Evolutionary conservation across 2,329 filamentous ascomycete genomes (phyloP), one percentile per base, ranked within the genome.

Genomic region (Pseudocercospora ulei): DNA sequence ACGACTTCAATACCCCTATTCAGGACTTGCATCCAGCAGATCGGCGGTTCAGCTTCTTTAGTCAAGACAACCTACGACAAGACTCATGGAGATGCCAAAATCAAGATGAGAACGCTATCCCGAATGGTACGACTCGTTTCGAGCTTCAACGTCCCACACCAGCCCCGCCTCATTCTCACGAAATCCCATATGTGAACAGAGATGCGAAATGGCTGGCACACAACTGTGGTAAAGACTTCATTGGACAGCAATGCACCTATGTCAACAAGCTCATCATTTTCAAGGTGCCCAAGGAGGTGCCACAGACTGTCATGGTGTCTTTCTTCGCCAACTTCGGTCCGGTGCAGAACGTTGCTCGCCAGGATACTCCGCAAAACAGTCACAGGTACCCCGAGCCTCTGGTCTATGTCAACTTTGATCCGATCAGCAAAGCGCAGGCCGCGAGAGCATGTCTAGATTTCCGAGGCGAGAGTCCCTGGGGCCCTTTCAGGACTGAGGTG

Each of bases 261-360:
- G 49, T 43, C 7, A 39, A 40, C 12, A 50, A 45, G 43, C 25
- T 52, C 13, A 34, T 48, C 12, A 35, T 45, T 7, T 50, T 52
- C 23, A 16, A 41, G 4, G 37, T 43, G 13, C 39, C 39, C 7
- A n/a, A 5, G 7, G 23, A 20, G 11, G 13, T 39, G 5, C 12
- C 37, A 7, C 27, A 35, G 11, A 20, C 22, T 14, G 23, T 36
- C 14, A 14, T 49, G n/a, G 9, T 14, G 13, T 14, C 22, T 6
- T 46, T 37, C 30, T 47, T 51, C 19, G 17, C 20, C 8, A 30
- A 37, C 11, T 49, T 47, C 20, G 46, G 46, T 13, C 13, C 29
- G n/a, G 38, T 47, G 3, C 22, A 20, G 7, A 25, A 13, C 9
- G 27, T 40, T n/a, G 22, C 30, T 9, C 25, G 29, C 4, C 25